These are phyloP conservation scores for Tephrocybe sp. DNA, from an alignment of 768 basidiomycete genomes.

Conservation along the genomic window DNA sequence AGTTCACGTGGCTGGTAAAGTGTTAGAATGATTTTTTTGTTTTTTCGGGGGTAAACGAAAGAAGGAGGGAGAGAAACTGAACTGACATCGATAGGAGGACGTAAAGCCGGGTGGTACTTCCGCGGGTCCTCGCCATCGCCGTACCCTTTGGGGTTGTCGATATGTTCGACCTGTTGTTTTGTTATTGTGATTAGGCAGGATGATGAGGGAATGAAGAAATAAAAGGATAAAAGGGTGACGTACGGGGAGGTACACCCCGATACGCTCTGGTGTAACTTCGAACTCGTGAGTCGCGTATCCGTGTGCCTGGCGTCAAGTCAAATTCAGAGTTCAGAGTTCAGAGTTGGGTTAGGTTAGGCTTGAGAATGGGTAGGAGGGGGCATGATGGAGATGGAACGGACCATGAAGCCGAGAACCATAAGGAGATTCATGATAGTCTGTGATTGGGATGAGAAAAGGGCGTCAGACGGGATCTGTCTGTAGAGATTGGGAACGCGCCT, in stretches of 20 bases:
- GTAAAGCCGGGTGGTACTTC: slow-evolving; percentile 69
- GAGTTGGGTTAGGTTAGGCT: no score
- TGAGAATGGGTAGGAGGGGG: no score
- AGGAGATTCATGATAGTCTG: slow-evolving; percentile 85
- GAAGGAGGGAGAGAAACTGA: slow-evolving; percentile 6
- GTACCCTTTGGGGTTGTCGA: slow-evolving; percentile 92
- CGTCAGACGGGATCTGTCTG: slow-evolving; percentile 1
- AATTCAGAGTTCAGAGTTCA: no score
- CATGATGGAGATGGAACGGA: no score
- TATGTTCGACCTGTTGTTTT: slow-evolving; percentile 67
- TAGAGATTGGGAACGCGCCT: slow-evolving; percentile 41
- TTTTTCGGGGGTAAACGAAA: not conserved
- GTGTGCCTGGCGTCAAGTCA: no score
- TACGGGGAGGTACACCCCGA: slow-evolving; percentile 83
- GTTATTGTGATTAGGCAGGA: no score
- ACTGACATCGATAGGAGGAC: slow-evolving; percentile 77
- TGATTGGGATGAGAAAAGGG: no score
- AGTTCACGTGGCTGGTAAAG: slow-evolving; percentile 84
- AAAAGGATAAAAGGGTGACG: no score
- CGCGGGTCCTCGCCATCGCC: slow-evolving; percentile 82
- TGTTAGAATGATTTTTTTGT: no score
- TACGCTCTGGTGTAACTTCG: slow-evolving; percentile 79
- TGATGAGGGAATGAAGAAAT: no score
- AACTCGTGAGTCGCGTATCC: slow-evolving; percentile 83
- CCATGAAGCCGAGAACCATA: slow-evolving; percentile 91